Conservation (phyloP, 495 filamentous ascomycete genomes). For the Evansstolkia leycettana region DNA sequence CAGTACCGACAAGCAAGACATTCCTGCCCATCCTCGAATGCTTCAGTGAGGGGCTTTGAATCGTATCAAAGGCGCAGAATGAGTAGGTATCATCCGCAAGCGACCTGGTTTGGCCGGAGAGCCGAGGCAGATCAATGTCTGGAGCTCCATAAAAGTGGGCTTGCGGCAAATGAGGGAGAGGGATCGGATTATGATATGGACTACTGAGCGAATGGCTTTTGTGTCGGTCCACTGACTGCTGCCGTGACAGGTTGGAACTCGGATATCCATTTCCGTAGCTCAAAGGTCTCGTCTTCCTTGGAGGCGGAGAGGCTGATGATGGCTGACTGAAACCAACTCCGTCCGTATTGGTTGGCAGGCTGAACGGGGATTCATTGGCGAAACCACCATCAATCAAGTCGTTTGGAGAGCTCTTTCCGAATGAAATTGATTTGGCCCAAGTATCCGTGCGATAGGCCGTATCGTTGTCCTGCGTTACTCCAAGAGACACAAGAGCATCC, state of each 20-base stretch:
- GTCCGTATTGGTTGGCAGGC: conserved; percentile 25
- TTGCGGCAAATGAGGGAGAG: conserved; percentile 71
- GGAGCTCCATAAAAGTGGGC: conserved; percentile 54
- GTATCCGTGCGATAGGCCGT: conserved; percentile 28
- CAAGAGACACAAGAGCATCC: conserved; percentile 26
- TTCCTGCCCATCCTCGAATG: conserved; percentile 42
- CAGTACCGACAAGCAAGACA: conserved; percentile 64
- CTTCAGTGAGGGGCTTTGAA: conserved; percentile 38
- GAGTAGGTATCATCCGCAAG: conserved; percentile 50
- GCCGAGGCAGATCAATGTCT: conserved; percentile 35
- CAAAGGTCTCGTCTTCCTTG: conserved; percentile 26
- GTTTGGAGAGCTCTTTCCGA: conserved; percentile 36
- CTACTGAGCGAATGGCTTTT: conserved; percentile 35
- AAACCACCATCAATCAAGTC: conserved; percentile 31
- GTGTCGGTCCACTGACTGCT: conserved; percentile 26
- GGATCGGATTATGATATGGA: conserved; percentile 39
- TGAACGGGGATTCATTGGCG: conserved; percentile 30
- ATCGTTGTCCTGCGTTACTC: conserved; percentile 21
- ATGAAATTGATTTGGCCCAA: conserved; percentile 38
- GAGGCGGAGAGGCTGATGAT: conserved; percentile 37
- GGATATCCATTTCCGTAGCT: conserved; percentile 33
- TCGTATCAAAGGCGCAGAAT: conserved; percentile 67
- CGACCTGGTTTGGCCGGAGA: conserved; percentile 11
- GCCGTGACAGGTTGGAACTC: conserved; percentile 23
- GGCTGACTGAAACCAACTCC: conserved; percentile 36